Evolutionary conservation across 2,329 filamentous ascomycete genomes (phyloP), one percentile per base, ranked within the genome.

Genomic region (Cryphonectria radicalis): DNA sequence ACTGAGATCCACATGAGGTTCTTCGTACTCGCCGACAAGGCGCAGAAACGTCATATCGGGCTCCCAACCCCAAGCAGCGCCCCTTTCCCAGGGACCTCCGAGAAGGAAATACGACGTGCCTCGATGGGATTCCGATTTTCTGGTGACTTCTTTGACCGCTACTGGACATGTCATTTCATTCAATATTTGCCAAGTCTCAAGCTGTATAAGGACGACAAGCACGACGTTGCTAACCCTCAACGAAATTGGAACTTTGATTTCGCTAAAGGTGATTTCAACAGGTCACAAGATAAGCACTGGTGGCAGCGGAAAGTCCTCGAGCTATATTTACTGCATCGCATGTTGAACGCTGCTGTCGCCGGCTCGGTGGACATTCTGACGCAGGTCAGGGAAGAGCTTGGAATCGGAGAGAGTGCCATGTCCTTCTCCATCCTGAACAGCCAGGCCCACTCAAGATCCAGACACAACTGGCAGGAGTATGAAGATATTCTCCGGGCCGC

Each of bases 141-240:
- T 10, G 78, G 78, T 4, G 78, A 80, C 69, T 78, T 78, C 53
- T 79, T 78, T 35, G 78, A 80, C 59, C 75, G 78, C 0, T 79
- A 76, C 50, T 80, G 78, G 78, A 80, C 78, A 0, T 79, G 78
- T 53, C 74, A 77, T 63, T 67, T 77, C n/a, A 67, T 78, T 19
- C 72, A 79, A 63, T 60, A 73, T 46, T 25, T 69, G 8, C 68
- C 70, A 40, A 59, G 22, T n/a, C 59, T 14, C 14, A 11, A 13
- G 4, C 14, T 8, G 6, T 3, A 22, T 11, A 22, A 7, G 13
- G 17, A 32, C 11, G 4, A 14, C 1, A 4, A 46, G 6, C 37
- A 2, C 22, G 17, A 28, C 17, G 17, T 22, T 22, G 11, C 8
- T 22, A n/a, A 14, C n/a, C 35, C 62, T 40, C 62, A 46, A 5